These are phyloP conservation scores for Daldinia childiae DNA, from an alignment of 495 filamentous ascomycete species.

Conservation along the genomic window DNA sequence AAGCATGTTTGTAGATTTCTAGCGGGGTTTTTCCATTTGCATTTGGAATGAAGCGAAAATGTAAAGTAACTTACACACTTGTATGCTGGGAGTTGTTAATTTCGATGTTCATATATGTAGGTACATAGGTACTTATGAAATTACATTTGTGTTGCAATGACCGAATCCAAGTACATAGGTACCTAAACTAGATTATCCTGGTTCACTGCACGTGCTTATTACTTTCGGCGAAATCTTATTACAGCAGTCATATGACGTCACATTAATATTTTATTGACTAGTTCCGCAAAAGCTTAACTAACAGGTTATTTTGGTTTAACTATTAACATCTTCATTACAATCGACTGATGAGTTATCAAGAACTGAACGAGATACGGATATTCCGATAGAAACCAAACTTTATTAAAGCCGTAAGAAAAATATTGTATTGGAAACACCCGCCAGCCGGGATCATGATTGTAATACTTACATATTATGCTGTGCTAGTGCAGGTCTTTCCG, in stretches of 20 bases:
- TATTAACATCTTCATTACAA: neutral
- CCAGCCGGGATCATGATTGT: neutral
- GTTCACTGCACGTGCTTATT: slow-evolving; percentile 31
- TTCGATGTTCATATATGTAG: neutral
- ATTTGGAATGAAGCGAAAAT: too few species aligned
- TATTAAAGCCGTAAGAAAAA: neutral
- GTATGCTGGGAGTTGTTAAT: too few species aligned
- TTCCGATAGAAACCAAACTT: neutral
- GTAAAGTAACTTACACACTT: too few species aligned
- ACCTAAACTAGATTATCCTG: too few species aligned
- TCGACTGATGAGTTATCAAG: neutral
- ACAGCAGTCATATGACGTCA: slow-evolving; percentile 35
- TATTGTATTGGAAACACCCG: neutral
- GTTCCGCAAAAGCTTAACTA: neutral
- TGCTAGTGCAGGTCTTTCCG: slow-evolving; percentile 23
- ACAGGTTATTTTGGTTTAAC: neutral
- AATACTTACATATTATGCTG: slow-evolving; percentile 7
- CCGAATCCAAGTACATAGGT: neutral
- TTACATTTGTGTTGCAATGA: neutral
- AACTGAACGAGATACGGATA: neutral
- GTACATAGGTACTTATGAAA: neutral
- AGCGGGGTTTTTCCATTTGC: neutral
- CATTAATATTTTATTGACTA: neutral
- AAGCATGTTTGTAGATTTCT: neutral
- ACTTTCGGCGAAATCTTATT: slow-evolving; percentile 27